Evolutionary conservation across 306 rosid species (phyloP), one percentile per base, ranked within the genome.

Genomic region (Macrotyloma uniflorum): DNA sequence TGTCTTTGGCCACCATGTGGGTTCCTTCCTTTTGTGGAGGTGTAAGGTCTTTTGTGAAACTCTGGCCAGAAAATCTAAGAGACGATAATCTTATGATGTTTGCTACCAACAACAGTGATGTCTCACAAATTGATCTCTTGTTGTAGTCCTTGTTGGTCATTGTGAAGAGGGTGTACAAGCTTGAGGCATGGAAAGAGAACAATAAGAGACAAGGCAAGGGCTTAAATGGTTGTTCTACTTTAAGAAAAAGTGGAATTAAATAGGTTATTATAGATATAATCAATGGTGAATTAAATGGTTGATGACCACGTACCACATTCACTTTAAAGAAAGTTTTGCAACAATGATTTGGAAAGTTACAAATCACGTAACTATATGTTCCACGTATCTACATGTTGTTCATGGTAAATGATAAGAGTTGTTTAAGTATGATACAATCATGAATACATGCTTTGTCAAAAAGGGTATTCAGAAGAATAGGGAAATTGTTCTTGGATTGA

Each of bases 31-130:
- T 42, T 32, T 72, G 38, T 50, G 68, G 71, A n/a, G 68, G 68
- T 46, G 63, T 53, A 4, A 66, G 62, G 3, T 49, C 33, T 23
- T 59, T 43, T 3, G 43, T 35, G 22, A 45, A 42, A 69, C 64
- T 36, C 14, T 40, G 6, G 1, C 61, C 61, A 1, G 67, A 58
- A 40, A 84, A 78, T 11, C 89, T 67, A 5, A 72, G 22, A 59
- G 90, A 75, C 11, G 91, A 89, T 5, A 85, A 69, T 45, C 80
- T 88, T 6, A 88, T 83, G 74, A 87, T 49, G 78, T 92, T 90
- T 19, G 91, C 84, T 50, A 88, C 90, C 71, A 88, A 47, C 67
- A 84, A 20, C 87, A 87, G 54, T 38, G 77, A 72, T 1, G 19
- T 55, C 77, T 72, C 77, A 72, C 77, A 72, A 16, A 72, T 20